Evolutionary conservation across 2,329 filamentous ascomycete genomes (phyloP), one percentile per base, ranked within the genome.

Genomic region (Fusarium sterilihyphosum): DNA sequence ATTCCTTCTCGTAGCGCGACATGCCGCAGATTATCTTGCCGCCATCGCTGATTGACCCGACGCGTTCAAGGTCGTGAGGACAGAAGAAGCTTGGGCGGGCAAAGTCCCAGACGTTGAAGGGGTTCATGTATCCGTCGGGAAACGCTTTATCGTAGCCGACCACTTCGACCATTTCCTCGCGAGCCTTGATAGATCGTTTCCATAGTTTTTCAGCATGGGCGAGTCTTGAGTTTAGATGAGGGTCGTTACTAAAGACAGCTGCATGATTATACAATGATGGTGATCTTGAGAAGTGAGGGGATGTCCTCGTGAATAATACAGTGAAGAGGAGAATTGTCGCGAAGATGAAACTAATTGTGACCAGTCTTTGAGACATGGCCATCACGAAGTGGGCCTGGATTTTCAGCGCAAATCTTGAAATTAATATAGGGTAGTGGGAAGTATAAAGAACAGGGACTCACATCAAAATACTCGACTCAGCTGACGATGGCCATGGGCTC

Each of bases 1-100:
- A 62, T 33, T 62, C 60, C 5, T 44, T 62, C 16, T 62, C 60
- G 8, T 62, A 62, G 16, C 60, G 60, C 6, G 60, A 44, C 60
- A 62, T 62, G 3, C 50, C 60, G 16, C 60, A 62, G 6, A 62
- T 54, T 5, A 57, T 57, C 12, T 62, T 62, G 5, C 60, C 60
- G 2, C 60, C 60, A 5, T 62, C 60, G 12, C 49, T 54, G 12
- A 62, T 33, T 24, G 29, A 33, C 1, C 60, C 60, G 4, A 62
- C 50, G 14, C 60, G 41, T 17, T 62, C 60, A 5, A 62, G 31
- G 3, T 62, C 60, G 13, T 62, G 60, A 4, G 60, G 60, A 1
- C 60, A 58, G 31, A 57, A 57, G 20, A 62, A 62, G 5, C 50
- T 62, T 17, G 60, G 60, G 6, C 60, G 50, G 8, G 50, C 50